phyloP scores from a whole-genome alignment of 2,329 filamentous ascomycete genomes.

The Incumbomyces delicatus region DNA sequence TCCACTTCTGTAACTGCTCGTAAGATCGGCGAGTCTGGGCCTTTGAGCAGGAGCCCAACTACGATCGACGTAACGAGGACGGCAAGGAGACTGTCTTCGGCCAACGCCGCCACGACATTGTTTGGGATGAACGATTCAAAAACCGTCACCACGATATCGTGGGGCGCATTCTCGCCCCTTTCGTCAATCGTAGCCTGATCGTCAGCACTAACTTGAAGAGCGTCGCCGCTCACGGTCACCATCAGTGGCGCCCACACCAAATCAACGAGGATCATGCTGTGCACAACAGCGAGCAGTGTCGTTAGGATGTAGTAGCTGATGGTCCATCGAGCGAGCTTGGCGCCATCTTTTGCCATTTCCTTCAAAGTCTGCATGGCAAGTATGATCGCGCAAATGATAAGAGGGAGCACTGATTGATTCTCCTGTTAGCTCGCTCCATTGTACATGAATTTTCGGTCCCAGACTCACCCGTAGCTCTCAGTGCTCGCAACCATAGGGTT shows the following conservation, averaged over 20 bases:
- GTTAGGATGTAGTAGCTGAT: constrained; percentile 43
- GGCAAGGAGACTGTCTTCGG: constrained; percentile 38
- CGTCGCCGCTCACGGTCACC: constrained; percentile 8
- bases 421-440: neutral
- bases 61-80: constrained; percentile 40
- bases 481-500: constrained; percentile 40
- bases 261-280: constrained; percentile 38
- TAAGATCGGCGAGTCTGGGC: constrained; percentile 31
- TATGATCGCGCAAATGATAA: constrained; percentile 45
- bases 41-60: constrained; percentile 39
- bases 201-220: constrained; percentile 34
- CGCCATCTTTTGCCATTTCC: constrained; percentile 36
- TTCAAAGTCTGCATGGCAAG: constrained; percentile 41
- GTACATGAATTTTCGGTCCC: constrained; percentile 14
- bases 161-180: constrained; percentile 26
- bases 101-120: constrained; percentile 41
- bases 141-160: constrained; percentile 39
- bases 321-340: constrained; percentile 39
- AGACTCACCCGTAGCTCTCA: constrained; percentile 37
- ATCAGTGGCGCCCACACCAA: constrained; percentile 33
- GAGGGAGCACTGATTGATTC: constrained; percentile 34
- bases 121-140: constrained; percentile 41
- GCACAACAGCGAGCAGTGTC: constrained; percentile 40
- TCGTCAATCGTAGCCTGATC: constrained; percentile 24
- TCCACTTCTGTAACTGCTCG: constrained; percentile 40